Conservation (phyloP, 2,329 filamentous ascomycete species). For the Microsporum canis region DNA sequence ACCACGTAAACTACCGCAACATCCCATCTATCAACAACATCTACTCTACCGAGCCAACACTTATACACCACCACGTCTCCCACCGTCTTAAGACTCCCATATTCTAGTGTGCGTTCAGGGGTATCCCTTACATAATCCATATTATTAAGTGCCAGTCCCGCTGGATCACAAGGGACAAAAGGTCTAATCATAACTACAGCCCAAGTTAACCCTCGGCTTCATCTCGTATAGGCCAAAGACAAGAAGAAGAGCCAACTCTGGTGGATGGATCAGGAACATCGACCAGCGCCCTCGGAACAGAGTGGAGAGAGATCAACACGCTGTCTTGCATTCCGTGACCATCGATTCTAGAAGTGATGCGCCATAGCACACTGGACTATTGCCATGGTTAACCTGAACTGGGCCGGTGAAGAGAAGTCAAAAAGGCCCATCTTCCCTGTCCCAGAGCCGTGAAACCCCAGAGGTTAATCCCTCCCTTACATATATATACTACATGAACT, state of each 20-base stretch:
- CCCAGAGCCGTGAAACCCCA: background rate
- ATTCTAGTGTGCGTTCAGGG: background rate
- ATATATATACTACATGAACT: too few relatives aligned
- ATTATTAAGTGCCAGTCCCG: background rate
- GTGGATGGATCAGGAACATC: background rate
- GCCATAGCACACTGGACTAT: background rate
- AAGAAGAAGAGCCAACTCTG: background rate
- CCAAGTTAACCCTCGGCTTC: background rate
- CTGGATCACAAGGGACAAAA: too few relatives aligned
- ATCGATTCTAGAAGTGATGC: slow-evolving; percentile 2
- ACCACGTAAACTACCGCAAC: too few relatives aligned
- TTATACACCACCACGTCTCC: too few relatives aligned
- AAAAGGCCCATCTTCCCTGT: background rate
- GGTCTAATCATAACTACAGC: background rate
- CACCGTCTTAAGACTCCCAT: background rate
- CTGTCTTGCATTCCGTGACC: background rate
- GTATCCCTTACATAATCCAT: background rate
- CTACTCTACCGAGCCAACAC: too few relatives aligned
- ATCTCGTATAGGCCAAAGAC: background rate
- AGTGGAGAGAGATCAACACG: slow-evolving; percentile 1
- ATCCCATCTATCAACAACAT: too few relatives aligned
- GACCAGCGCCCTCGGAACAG: background rate
- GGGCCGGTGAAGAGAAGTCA: background rate
- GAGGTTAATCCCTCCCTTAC: background rate
- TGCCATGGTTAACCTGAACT: background rate